phyloP scores from a whole-genome alignment of 495 filamentous ascomycete species.

The Xylaria castorea region DNA sequence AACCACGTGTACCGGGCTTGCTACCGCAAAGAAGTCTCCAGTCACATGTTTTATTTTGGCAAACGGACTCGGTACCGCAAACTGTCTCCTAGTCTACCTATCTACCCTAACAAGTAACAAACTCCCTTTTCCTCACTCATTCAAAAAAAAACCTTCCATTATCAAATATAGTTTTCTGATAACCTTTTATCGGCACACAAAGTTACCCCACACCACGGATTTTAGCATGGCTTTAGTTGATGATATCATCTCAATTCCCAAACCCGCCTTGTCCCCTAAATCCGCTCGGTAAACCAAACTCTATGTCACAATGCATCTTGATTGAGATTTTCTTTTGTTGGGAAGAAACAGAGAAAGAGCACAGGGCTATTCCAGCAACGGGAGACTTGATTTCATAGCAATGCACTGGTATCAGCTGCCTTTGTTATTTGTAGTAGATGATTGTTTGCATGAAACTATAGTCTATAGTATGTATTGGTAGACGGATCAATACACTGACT shows the following conservation, averaged over 20 bases:
- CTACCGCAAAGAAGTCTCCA: background rate
- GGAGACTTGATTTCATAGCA: background rate
- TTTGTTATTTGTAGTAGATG: background rate
- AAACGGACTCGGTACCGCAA: background rate
- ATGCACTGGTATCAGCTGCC: background rate
- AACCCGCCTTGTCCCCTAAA: conserved; percentile 3
- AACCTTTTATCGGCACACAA: background rate
- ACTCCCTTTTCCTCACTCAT: background rate
- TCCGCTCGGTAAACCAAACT: background rate
- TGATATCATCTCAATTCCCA: background rate
- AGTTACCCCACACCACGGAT: background rate
- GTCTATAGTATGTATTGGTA: no score
- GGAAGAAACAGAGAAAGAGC: background rate
- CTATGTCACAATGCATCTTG: background rate
- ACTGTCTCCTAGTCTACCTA: background rate
- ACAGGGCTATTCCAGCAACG: background rate
- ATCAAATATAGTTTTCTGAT: background rate
- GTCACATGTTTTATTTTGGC: conserved; percentile 8
- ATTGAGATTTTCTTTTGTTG: background rate
- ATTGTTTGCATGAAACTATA: background rate
- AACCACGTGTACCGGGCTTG: no score
- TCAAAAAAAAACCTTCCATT: background rate
- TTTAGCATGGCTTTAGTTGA: background rate
- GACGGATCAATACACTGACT: background rate
- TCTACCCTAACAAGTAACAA: no score